Evolutionary conservation across 1,284 basidiomycete genomes (phyloP), one percentile per base, ranked within the genome.

Genomic region (Violaceomyces palustris): DNA sequence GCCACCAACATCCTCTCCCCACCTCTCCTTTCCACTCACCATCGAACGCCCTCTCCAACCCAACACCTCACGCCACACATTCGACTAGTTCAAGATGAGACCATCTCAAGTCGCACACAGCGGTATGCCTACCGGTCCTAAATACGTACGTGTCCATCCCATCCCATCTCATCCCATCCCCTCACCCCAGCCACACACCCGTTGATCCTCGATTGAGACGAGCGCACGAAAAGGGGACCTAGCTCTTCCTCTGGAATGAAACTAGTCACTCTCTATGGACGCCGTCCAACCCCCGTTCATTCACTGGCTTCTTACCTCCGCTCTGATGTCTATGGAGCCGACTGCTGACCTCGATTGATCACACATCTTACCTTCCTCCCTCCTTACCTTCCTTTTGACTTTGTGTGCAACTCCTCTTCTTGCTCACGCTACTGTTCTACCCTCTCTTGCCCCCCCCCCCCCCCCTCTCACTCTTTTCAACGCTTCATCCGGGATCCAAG

Each of bases 111-210:
- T 49, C 23, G 24, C 42, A 10, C 52, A 61, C 42, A 61, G 60
- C 31, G 61, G 61, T 22, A 68, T 68, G 66, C 66, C 66, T 40
- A 64, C 66, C 35, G 66, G 66, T 50, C 57, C 56, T 43, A 68
- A 64, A 53, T 68, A 61, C 45, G 63, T 63, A 53, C 51, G 60
- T 58, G 17, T n/a, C 17, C 6, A 25, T 8, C 24, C 36, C 15
- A 18, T 27, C 27, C 14, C 6, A 28, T 3, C 3, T 35, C 8
- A 3, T 12, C 15, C 8, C 17, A 15, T 12, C 3, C 6, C 10
- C 19, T 12, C 36, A 21, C 7, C 36, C 14, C 19, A 11, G 36
- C 15, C 19, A 36, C 15, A 27, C 15, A 15, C 25, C 4, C 14
- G 10, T 11, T 22, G 14, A n/a, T 15, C 27, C 18, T 28, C 21